Evolutionary conservation across 1,284 basidiomycete genomes (phyloP).

Genomic region (Trichosporon sp.): DNA sequence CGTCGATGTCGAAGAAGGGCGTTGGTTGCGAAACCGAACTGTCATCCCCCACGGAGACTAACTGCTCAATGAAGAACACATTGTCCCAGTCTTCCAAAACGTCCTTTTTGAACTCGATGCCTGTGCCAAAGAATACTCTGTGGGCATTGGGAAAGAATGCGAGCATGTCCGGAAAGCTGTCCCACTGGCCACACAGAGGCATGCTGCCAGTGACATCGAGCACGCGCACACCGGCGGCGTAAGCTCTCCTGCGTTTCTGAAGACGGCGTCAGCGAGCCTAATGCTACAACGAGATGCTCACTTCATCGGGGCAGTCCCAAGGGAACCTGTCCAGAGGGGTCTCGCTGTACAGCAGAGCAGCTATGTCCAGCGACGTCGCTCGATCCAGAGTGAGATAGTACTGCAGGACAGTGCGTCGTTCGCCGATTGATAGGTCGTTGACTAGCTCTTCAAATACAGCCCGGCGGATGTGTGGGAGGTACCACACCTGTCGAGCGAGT

Average conservation of each 20-base stretch:
- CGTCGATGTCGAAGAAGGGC: no score
- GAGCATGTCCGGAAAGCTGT: background rate
- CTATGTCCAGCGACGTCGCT: background rate
- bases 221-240: background rate
- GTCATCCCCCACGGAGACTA: no score
- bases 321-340: background rate
- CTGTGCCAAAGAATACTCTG: background rate
- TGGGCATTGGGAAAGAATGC: background rate
- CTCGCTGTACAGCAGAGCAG: background rate
- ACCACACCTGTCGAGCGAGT: background rate
- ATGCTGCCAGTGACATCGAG: background rate
- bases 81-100: no score
- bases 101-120: no score
- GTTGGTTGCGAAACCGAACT: no score
- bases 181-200: background rate
- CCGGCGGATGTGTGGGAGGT: background rate
- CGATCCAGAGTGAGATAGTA: background rate
- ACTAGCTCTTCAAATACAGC: background rate
- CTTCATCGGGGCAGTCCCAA: background rate
- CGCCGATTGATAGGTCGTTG: no score
- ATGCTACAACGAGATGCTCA: no score
- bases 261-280: no score
- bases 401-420: no score
- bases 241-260: background rate
- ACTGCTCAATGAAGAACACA: no score